These are phyloP conservation scores for Raddia guianensis DNA, from an alignment of 176 grass and related monocot genomes.

Conservation along the genomic window DNA sequence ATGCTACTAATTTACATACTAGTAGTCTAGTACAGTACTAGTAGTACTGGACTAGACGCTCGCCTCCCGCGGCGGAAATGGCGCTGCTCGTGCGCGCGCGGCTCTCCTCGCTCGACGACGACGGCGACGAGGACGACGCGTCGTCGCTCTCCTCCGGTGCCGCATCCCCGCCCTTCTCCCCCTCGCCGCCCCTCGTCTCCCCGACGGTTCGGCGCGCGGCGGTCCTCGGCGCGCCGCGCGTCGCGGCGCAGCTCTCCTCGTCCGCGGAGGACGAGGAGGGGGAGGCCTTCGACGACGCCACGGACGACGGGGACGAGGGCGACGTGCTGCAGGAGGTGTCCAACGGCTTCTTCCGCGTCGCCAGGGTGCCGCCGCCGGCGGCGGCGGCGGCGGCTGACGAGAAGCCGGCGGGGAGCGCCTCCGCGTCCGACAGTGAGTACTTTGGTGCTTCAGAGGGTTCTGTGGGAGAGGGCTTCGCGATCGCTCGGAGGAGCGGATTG, in stretches of 20 bases:
- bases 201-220: neutral
- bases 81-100: slow-evolving; percentile 50
- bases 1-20: neutral
- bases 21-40: too few relatives aligned
- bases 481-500: neutral
- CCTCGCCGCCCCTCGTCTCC: neutral
- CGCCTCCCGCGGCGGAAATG: slow-evolving; percentile 28
- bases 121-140: slow-evolving; percentile 23
- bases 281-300: slow-evolving; percentile 38
- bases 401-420: neutral
- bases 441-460: slow-evolving; percentile 6
- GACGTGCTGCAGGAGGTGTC: slow-evolving; percentile 42
- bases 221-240: slow-evolving; percentile 37
- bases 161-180: slow-evolving; percentile 36
- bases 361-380: slow-evolving; percentile 37
- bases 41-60: neutral
- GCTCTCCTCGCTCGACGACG: slow-evolving; percentile 51
- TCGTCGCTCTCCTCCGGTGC: slow-evolving; percentile 47
- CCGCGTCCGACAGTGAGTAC: slow-evolving; percentile 15
- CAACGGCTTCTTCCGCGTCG: slow-evolving; percentile 50
- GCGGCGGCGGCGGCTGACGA: neutral
- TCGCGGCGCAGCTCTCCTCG: slow-evolving; percentile 52
- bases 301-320: slow-evolving; percentile 38
- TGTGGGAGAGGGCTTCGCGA: slow-evolving; percentile 12
- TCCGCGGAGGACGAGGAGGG: slow-evolving; percentile 32